Evolutionary conservation across 2,329 filamentous ascomycete species (phyloP), one percentile per base, ranked within the genome.

Genomic region (Aspergillus neoniger): DNA sequence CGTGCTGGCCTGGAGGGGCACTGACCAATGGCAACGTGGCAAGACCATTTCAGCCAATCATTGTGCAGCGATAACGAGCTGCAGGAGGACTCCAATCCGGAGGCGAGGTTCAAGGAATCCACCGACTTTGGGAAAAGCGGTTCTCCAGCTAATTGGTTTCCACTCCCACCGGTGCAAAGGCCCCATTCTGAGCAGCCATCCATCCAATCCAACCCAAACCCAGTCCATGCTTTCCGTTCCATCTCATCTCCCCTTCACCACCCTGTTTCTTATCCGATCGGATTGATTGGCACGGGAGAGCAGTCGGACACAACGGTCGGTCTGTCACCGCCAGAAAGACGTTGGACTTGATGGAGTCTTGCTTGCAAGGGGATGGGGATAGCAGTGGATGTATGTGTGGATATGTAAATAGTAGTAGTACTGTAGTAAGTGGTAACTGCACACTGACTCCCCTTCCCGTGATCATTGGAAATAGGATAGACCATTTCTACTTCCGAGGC

Each of bases 101-200:
- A 58, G 63, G 47, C 57, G 48, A 58, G 39, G 36, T 60, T 50
- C 48, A 58, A 58, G 14, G 39, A 57, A 54, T 61, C 65, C 56
- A 44, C 64, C 25, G 30, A 14, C 41, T 8, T 63, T 59, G 62
- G 63, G 57, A 60, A 51, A 38, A 54, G 48, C 63, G 48, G 63
- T 60, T 56, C 63, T 43, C 55, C 30, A 36, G 49, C 14, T 67
- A 44, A 66, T 66, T 67, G 62, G 64, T 66, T 63, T 52, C 60
- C 62, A 61, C 50, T 23, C 10, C 12, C 32, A 19, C n/a, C 10
- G 32, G 25, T 28, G 36, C 23, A 47, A 25, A 54, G 51, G 32
- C 30, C 51, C 32, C 32, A 36, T 36, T 36, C 32, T 36, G 21
- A 30, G 53, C 39, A 47, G 43, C 47, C 55, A 41, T 55, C 52